A percentile compares a stretch with the other conserved stretches of the same genome.
phyloP scores from a whole-genome alignment of 768 basidiomycete genomes.

The Lanmaoa rubissima region DNA sequence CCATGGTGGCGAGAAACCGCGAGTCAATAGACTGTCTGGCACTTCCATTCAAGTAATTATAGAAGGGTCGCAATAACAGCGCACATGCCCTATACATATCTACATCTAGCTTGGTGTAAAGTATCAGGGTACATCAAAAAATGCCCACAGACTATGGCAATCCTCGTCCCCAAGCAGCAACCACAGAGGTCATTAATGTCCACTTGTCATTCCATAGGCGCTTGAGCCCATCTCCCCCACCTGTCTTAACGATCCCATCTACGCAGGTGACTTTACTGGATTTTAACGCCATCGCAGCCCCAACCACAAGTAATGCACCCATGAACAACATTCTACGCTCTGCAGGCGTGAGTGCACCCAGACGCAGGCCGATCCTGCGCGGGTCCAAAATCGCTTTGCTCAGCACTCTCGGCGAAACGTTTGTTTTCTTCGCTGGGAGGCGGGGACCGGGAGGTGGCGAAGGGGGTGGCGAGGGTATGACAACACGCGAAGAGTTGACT shows the following conservation, averaged over 20 bases:
- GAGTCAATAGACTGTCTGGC: no score
- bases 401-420: not conserved
- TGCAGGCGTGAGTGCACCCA: constrained; percentile 26
- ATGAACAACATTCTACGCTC: constrained; percentile 45
- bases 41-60: not conserved
- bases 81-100: not conserved
- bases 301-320: constrained; percentile 66
- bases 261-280: constrained; percentile 12
- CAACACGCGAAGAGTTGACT: constrained; percentile 22
- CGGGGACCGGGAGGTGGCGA: constrained; percentile 14
- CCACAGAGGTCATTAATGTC: constrained; percentile 19
- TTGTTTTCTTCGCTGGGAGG: constrained; percentile 23
- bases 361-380: constrained; percentile 18
- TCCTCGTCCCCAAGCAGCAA: constrained; percentile 30
- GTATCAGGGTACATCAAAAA: not conserved
- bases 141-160: constrained; percentile 14
- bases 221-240: constrained; percentile 22
- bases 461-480: constrained; percentile 27
- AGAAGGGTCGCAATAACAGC: not conserved
- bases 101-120: not conserved
- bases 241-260: constrained; percentile 10
- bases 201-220: constrained; percentile 26
- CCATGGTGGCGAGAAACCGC: no score
- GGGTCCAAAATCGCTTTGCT: constrained; percentile 13
- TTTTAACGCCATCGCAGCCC: constrained; percentile 59